These are phyloP conservation scores for Scutellaria galericulata DNA, from an alignment of 257 asterid genomes.

Conservation along the genomic window DNA sequence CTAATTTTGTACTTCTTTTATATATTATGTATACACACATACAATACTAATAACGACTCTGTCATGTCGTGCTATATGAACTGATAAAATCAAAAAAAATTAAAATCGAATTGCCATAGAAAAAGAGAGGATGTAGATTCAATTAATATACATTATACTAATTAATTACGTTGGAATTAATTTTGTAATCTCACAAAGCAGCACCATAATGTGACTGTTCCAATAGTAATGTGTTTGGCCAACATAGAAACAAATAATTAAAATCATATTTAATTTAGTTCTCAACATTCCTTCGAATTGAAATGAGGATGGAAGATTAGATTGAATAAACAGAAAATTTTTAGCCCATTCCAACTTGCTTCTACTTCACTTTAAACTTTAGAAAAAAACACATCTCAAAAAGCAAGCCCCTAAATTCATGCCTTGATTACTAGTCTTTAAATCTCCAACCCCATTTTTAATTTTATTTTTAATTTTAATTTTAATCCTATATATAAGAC, in stretches of 20 bases:
- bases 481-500: too few relatives aligned
- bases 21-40: too few relatives aligned
- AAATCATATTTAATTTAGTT: background rate
- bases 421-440: conserved; percentile 20
- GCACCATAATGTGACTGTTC: background rate
- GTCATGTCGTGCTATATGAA: too few relatives aligned
- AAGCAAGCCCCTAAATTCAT: conserved; percentile 22
- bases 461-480: too few relatives aligned
- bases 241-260: background rate
- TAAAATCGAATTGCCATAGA: too few relatives aligned
- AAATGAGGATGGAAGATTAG: background rate
- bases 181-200: background rate
- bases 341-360: conserved; percentile 20
- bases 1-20: too few relatives aligned
- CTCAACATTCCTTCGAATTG: background rate
- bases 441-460: background rate
- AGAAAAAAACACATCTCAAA: conserved; percentile 8
- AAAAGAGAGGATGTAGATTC: too few relatives aligned
- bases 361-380: conserved; percentile 19
- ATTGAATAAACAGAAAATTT: background rate
- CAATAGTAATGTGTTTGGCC: background rate
- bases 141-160: too few relatives aligned
- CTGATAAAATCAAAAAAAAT: too few relatives aligned
- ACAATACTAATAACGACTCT: too few relatives aligned
- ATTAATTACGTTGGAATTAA: background rate